A percentile compares a stretch with the other conserved stretches of the same genome.
Conservation (phyloP, 2,329 filamentous ascomycete species). For the Pyricularia sp. region DNA sequence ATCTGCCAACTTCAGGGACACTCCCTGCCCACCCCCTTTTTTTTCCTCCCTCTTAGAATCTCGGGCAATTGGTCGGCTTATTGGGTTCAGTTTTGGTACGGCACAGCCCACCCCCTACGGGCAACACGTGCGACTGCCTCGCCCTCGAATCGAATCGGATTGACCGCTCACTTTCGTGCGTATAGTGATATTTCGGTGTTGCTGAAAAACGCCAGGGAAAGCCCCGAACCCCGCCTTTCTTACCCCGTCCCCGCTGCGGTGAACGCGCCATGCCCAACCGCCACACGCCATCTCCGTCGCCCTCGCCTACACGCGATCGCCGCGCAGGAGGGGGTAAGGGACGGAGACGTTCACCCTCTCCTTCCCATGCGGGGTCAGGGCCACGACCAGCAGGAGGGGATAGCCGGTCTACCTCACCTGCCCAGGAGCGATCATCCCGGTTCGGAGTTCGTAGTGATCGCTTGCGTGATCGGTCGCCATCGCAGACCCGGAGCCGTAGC, state of each 20-base stretch:
- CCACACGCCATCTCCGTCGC: conserved; percentile 1
- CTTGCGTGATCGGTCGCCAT: not conserved
- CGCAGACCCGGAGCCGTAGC: not conserved
- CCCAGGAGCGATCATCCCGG: not conserved
- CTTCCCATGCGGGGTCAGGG: not conserved
- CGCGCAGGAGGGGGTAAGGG: not conserved
- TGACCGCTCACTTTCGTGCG: not conserved
- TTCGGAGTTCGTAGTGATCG: not conserved
- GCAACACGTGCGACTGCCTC: not conserved
- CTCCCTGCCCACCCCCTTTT: not conserved
- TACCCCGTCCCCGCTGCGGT: not conserved
- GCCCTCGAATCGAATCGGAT: not conserved
- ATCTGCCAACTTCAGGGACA: not conserved
- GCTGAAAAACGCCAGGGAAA: not conserved
- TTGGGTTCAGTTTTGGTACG: not conserved
- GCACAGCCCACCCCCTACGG: not conserved
- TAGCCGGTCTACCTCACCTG: not conserved
- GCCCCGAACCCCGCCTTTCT: not conserved
- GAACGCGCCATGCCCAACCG: not conserved
- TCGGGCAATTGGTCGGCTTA: not conserved
- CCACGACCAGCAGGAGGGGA: not conserved
- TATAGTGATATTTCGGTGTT: not conserved
- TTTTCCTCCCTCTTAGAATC: not conserved
- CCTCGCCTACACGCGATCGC: not conserved
- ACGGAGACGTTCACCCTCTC: not conserved